phyloP scores from a whole-genome alignment of 1,139 yeast species.

The Protomyces inundatus region DNA sequence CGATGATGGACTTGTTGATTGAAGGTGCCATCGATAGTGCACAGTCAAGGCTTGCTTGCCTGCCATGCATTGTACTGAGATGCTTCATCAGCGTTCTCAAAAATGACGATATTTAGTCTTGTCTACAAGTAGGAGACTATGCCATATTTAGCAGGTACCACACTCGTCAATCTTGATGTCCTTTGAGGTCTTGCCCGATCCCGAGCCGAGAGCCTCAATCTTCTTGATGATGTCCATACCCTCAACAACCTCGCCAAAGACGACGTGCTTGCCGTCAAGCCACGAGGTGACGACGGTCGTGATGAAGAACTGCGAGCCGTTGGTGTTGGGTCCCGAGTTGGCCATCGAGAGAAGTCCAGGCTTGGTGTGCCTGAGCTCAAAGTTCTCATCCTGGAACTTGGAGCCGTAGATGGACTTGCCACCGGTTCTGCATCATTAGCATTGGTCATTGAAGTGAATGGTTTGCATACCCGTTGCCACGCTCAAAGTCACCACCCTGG shows the following conservation, averaged over 20 bases:
- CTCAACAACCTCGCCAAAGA: constrained; percentile 91
- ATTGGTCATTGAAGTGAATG: not conserved
- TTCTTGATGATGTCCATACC: constrained; percentile 89
- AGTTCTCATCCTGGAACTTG: constrained; percentile 95
- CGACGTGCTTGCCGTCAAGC: constrained; percentile 99
- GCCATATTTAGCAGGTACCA: constrained; percentile 44
- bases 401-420: constrained; percentile 98
- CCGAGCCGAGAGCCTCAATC: constrained; percentile 80
- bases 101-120: no score
- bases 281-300: constrained; percentile 94
- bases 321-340: constrained; percentile 99
- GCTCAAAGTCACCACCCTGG: constrained; percentile 78
- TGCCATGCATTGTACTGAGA: no score
- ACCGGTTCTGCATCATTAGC: constrained; percentile 80
- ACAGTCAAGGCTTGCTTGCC: no score
- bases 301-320: constrained; percentile 98
- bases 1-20: no score
- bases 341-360: constrained; percentile 99
- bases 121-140: not conserved
- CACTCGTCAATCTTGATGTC: constrained; percentile 72
- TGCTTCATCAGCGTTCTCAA: no score
- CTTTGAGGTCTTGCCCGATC: constrained; percentile 74
- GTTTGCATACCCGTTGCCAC: constrained; percentile 34
- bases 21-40: no score
- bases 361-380: constrained; percentile 71